Conservation (phyloP, 495 filamentous ascomycete species). For the Penicillium diatomitis region DNA sequence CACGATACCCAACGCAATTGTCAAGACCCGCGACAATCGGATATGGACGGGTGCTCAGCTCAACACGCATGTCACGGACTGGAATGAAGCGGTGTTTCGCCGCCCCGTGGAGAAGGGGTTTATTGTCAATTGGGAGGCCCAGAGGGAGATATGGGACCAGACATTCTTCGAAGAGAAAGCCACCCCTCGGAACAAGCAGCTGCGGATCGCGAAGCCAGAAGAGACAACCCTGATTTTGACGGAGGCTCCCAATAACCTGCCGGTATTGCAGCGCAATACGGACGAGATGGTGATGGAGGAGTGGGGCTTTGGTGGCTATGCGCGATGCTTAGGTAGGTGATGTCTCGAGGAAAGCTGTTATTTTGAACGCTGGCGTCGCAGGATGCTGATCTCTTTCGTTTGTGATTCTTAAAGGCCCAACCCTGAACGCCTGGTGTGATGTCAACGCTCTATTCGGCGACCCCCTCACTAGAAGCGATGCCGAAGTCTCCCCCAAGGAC, state of each 20-base stretch:
- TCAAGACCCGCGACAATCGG: slow-evolving; percentile 68
- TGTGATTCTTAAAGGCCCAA: slow-evolving; percentile 38
- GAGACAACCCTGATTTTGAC: slow-evolving; percentile 76
- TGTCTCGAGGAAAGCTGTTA: too few relatives aligned
- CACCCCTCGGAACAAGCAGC: slow-evolving; percentile 38
- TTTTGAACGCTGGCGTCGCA: background rate
- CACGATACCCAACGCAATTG: slow-evolving; percentile 80
- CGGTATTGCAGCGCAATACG: slow-evolving; percentile 72
- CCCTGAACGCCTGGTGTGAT: slow-evolving; percentile 80
- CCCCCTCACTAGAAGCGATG: slow-evolving; percentile 20
- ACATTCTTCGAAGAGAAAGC: slow-evolving; percentile 69
- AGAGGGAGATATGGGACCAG: slow-evolving; percentile 93
- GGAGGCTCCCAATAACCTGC: slow-evolving; percentile 83
- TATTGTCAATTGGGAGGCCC: slow-evolving; percentile 91
- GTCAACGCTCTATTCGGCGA: slow-evolving; percentile 53
- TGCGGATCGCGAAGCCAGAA: slow-evolving; percentile 43
- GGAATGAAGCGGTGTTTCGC: slow-evolving; percentile 79
- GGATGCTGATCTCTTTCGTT: background rate
- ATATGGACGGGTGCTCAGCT: slow-evolving; percentile 74
- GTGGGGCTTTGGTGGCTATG: slow-evolving; percentile 87
- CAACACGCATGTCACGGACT: slow-evolving; percentile 66
- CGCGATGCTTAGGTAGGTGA: slow-evolving; percentile 50
- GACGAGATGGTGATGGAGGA: slow-evolving; percentile 98
- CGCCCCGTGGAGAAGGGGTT: slow-evolving; percentile 93
- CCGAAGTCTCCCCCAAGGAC: slow-evolving; percentile 54